Evolutionary conservation across 2,329 filamentous ascomycete species (phyloP).

Genomic region (Aspergillus luchuensis): DNA sequence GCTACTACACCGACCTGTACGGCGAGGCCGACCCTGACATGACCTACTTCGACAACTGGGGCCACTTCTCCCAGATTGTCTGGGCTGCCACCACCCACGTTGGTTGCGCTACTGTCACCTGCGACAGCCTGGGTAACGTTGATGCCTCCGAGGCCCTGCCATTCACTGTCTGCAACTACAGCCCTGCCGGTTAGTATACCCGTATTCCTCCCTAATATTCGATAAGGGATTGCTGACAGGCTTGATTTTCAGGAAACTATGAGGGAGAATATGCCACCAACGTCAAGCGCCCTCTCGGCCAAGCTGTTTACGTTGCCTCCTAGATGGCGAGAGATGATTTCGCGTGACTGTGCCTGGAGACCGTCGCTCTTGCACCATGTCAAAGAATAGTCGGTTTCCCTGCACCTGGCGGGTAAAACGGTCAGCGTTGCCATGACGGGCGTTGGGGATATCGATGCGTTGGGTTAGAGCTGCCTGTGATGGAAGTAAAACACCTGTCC

Average conservation of each 20-base stretch:
- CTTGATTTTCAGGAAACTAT: conserved; percentile 53
- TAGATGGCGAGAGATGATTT: conserved; percentile 19
- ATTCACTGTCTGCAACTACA: conserved; percentile 90
- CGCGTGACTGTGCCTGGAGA: conserved; percentile 10
- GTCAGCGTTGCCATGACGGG: neutral
- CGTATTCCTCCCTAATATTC: too few species aligned
- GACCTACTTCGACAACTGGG: conserved; percentile 65
- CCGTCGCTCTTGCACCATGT: neutral
- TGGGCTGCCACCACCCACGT: conserved; percentile 66
- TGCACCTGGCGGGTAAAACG: neutral
- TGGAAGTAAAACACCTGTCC: neutral
- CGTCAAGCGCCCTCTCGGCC: conserved; percentile 48
- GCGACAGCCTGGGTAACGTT: conserved; percentile 47
- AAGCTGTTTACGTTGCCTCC: conserved; percentile 37
- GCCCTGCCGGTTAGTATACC: conserved; percentile 63
- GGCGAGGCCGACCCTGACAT: conserved; percentile 62
- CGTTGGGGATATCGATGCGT: neutral
- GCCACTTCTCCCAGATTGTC: conserved; percentile 75
- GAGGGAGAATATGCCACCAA: conserved; percentile 56
- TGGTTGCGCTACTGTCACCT: conserved; percentile 61
- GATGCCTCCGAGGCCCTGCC: conserved; percentile 52
- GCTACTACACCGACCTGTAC: conserved; percentile 59
- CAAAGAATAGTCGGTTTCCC: neutral
- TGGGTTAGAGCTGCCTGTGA: neutral
- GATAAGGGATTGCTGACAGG: conserved; percentile 28